Conservation (phyloP, 2,329 filamentous ascomycete species). For the Lachnellula subtilissima region DNA sequence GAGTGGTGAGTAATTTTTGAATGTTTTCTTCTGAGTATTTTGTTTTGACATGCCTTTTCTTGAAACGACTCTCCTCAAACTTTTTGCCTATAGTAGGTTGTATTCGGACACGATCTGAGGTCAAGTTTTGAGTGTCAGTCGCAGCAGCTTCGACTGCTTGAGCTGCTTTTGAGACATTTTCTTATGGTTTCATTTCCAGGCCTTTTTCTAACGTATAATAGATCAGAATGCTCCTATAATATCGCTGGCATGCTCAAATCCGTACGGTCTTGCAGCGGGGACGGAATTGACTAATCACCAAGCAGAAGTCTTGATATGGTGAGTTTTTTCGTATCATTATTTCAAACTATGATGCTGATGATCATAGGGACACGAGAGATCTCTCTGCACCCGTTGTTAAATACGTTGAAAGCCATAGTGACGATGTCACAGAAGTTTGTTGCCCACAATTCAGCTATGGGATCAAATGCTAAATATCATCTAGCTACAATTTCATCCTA, state of each 20-base stretch:
- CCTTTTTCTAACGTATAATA: conserved; percentile 14
- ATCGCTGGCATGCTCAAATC: conserved; percentile 56
- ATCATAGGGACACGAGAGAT: conserved; percentile 52
- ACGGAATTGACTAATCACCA: conserved; percentile 65
- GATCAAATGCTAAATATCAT: conserved; percentile 27
- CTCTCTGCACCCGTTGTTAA: conserved; percentile 43
- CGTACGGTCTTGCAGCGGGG: conserved; percentile 62
- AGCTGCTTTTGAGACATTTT: background rate
- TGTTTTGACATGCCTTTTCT: background rate
- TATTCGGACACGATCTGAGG: background rate
- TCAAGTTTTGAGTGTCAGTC: background rate
- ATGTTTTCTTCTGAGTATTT: background rate
- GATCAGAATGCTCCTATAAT: conserved; percentile 51
- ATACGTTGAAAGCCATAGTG: conserved; percentile 62
- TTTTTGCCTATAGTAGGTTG: background rate
- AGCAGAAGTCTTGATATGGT: conserved; percentile 59
- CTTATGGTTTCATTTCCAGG: background rate
- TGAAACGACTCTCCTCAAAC: background rate
- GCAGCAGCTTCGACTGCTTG: background rate
- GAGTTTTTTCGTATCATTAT: conserved; percentile 18
- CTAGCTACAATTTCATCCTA: conserved; percentile 58
- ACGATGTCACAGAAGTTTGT: conserved; percentile 58
- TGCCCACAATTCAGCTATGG: background rate
- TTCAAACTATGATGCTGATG: background rate
- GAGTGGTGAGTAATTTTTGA: conserved; percentile 28